Evolutionary conservation across 345 rosid species (phyloP), one percentile per base, ranked within the genome.

Genomic region (Kernera saxatilis): DNA sequence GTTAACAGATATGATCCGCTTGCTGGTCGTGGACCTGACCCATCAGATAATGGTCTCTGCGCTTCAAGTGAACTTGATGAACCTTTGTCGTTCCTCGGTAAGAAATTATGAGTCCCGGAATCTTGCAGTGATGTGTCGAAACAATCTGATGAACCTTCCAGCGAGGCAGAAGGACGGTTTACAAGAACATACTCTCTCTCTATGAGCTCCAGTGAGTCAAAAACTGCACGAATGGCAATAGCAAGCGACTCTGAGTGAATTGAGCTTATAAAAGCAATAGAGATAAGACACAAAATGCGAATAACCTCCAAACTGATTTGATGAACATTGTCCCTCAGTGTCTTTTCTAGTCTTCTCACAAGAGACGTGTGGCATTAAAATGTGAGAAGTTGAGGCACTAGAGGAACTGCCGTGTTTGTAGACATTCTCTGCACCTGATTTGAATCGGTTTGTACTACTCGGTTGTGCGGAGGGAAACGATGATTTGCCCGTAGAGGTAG

Each of bases 181-280:
- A 90, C 92, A 62, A 88, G 82, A 69, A 90, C 97, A 69, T 90
- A 90, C 30, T 84, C 93, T 61, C 83, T 84, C 80, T 86, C 96
- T 56, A 90, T 86, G 45, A 83, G 85, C 80, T 84, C 90, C 73
- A 79, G 66, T 9, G 83, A 84, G 74, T 83, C 90, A 76, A 82
- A 67, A 76, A 77, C 87, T 84, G 76, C 49, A 72, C 56, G 56
- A 19, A 75, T 21, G 69, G 52, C 64, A 69, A 43, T 21, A 18
- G 39, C 41, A 62, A 62, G 13, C 4, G 19, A 22, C 15, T 46
- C 26, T 51, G 62, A 70, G 72, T 76, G 39, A 78, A 69, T 5
- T 2, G 41, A 61, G 46, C 55, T 53, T 37, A 27, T n/a, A 13
- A 41, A 63, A 5, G 11, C 63, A 21, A 37, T 29, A 64, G 22